These are phyloP conservation scores for Euphrasia confusa DNA, from an alignment of 257 asterid species.

Conservation along the genomic window DNA sequence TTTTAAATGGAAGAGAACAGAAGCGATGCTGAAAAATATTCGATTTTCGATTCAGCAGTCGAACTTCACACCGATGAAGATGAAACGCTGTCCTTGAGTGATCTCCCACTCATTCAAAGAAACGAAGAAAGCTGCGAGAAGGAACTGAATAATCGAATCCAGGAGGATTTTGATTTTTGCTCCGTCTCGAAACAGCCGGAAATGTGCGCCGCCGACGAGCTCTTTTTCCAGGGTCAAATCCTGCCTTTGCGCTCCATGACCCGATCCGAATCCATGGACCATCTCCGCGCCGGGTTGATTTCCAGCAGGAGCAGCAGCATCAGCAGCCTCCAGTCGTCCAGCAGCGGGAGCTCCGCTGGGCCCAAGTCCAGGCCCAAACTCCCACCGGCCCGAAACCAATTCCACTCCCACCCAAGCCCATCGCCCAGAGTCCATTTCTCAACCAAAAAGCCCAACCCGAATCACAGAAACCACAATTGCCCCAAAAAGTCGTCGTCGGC, in stretches of 20 bases:
- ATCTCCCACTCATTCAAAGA: slow-evolving; percentile 56
- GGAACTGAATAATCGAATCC: background rate
- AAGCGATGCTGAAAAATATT: background rate
- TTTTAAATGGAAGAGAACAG: slow-evolving; percentile 22
- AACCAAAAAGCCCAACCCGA: slow-evolving; percentile 16
- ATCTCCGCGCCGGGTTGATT: slow-evolving; percentile 28
- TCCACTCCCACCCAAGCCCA: slow-evolving; percentile 88
- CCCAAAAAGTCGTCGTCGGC: slow-evolving; percentile 29
- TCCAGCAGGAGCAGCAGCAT: slow-evolving; percentile 66
- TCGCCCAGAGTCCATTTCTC: slow-evolving; percentile 54
- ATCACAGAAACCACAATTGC: background rate
- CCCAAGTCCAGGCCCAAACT: slow-evolving; percentile 27
- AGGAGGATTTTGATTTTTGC: slow-evolving; percentile 70
- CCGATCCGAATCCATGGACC: slow-evolving; percentile 63
- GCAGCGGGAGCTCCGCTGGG: slow-evolving; percentile 37
- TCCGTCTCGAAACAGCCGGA: slow-evolving; percentile 41
- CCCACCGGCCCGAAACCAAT: slow-evolving; percentile 38
- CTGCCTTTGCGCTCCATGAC: slow-evolving; percentile 54
- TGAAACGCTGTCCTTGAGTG: slow-evolving; percentile 75
- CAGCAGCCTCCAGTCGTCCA: slow-evolving; percentile 60
- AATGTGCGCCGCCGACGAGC: slow-evolving; percentile 82
- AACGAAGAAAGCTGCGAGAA: slow-evolving; percentile 8
- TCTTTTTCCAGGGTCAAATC: slow-evolving; percentile 74
- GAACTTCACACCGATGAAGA: slow-evolving; percentile 29
- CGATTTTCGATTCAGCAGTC: background rate